Percentiles rank a stretch among this genome's conserved stretches.
Evolutionary conservation across 331 rosid genomes (phyloP).

Genomic region (Malus hybrid): DNA sequence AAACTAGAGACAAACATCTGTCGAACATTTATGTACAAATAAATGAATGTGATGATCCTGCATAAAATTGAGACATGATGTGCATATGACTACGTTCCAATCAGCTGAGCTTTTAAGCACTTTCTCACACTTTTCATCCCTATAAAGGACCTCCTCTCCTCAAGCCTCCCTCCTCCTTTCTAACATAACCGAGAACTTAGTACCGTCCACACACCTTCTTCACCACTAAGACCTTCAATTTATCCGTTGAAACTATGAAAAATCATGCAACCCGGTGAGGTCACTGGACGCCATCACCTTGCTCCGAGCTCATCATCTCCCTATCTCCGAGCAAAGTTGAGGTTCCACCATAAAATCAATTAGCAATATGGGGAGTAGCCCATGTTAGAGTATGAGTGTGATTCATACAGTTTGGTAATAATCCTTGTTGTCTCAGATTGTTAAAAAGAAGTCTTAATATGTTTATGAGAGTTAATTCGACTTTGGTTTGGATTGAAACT

Average conservation of each 20-base stretch:
- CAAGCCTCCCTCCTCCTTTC: slow-evolving; percentile 35
- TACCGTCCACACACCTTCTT: slow-evolving; percentile 24
- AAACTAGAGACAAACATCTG: neutral
- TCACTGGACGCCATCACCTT: slow-evolving; percentile 44
- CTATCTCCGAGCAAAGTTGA: neutral
- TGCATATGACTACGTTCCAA: slow-evolving; percentile 27
- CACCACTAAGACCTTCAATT: slow-evolving; percentile 17
- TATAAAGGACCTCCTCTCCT: slow-evolving; percentile 55
- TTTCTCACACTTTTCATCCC: slow-evolving; percentile 29
- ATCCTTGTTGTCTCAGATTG: too few relatives aligned
- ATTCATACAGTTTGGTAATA: too few relatives aligned
- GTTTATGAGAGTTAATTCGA: too few relatives aligned
- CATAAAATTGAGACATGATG: slow-evolving; percentile 27
- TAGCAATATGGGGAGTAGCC: too few relatives aligned
- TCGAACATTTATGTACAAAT: neutral
- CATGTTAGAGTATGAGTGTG: too few relatives aligned
- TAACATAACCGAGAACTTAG: slow-evolving; percentile 26
- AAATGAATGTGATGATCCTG: slow-evolving; percentile 15
- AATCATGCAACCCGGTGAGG: slow-evolving; percentile 62
- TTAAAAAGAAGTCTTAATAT: too few relatives aligned
- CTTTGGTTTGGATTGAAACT: too few relatives aligned
- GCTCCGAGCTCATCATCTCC: slow-evolving; percentile 49
- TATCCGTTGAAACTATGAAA: neutral
- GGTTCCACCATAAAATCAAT: too few relatives aligned
- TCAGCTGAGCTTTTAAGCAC: slow-evolving; percentile 28